Evolutionary conservation across 129 eudicot genomes (phyloP), one percentile per base, ranked within the genome.

Genomic region (Chrysanthemum seticuspe): DNA sequence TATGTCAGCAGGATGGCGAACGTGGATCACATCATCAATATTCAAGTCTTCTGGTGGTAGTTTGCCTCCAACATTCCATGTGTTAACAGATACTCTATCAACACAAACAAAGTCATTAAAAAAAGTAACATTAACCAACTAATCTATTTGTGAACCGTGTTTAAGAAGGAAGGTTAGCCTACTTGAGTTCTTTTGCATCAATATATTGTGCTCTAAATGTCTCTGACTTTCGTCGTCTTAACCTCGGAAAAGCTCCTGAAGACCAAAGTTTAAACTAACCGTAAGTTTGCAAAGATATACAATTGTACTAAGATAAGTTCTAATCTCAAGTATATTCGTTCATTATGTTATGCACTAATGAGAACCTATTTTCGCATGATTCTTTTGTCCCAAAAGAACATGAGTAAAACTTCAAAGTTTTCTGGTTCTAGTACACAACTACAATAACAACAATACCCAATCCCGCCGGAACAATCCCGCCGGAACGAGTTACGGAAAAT

Each of bases 51-150:
- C 89, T 18, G 97, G 89, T 40, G 98, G 98, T 76, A 78, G 62
- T 79, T 70, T 86, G 31, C 97, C 98, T 10, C 82, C 98, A 74
- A 93, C 96, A 74, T 93, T 93, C 98, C 98, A 93, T 23, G 98
- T 90, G 77, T 81, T 86, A 65, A 83, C 97, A 73, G 89, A 87
- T 73, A 90, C 79, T 74, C 99, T 94, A 54, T 40, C 25, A 79
- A 69, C 65, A 71, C 1, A 71, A 62, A 70, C 6, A 13, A 61
- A 47, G 23, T 64, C 29, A 36, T 12, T 63, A 49, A 50, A 40
- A 64, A 15, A 65, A 45, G 13, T 3, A 19, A 34, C 6, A 21
- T 79, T 25, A 68, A 29, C 25, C 16, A 19, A 52, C 54, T 51
- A 49, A 12, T 47, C 21, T 25, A 6, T 12, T 11, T 36, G 45